Base-by-base conservation (phyloP, 768 basidiomycete species). In the Trametopsis cervina region DNA sequence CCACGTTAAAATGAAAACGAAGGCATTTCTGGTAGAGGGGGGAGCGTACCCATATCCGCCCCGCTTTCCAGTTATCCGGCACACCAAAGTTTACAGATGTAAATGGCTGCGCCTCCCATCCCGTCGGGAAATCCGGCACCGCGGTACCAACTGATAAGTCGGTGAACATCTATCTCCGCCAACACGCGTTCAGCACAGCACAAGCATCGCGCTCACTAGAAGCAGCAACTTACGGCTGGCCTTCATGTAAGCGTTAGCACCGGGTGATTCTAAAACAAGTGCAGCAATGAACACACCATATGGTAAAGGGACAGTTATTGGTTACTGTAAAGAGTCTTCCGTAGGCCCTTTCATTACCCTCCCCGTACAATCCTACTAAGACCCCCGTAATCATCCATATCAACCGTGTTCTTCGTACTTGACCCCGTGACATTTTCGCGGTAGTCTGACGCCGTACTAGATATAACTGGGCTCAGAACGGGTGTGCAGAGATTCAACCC, bases 241-340 rank as follows among this genome's bases (percentile, higher is more conserved):
- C 65, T 65, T 44, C 5, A 23, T 12, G n/a, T 43, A 11, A 11
- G 1, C 17, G 23, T 33, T 21, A 37, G 27, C 21, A 42, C 23
- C 46, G 39, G 10, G 26, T 44, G 40, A 44, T 22, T 11, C n/a
- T 22, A n/a, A 40, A 20, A 17, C n/a, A 4, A 29, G 35, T 41
- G 44, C 22, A n/a, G 25, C 23, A 26, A 44, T 17, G 40, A 10
- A 51, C 59, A 20, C 46, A 69, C 70, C 70, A 72, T 42, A 71
- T 65, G 3, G 70, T 71, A 59, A 69, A 72, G 2, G 68, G 64
- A 53, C 70, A 71, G 35, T 54, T 60, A 52, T 73, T 73, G 60
- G 60, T 60, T n/a, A 72, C 68, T 1, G 66, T 70, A 56, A 72
- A 68, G 9, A 33, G 29, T 33, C 29, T 33, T 33, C 9, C 29